Conservation (phyloP, 139 green algal species). For the Chlamydomonas sphaeroides region DNA sequence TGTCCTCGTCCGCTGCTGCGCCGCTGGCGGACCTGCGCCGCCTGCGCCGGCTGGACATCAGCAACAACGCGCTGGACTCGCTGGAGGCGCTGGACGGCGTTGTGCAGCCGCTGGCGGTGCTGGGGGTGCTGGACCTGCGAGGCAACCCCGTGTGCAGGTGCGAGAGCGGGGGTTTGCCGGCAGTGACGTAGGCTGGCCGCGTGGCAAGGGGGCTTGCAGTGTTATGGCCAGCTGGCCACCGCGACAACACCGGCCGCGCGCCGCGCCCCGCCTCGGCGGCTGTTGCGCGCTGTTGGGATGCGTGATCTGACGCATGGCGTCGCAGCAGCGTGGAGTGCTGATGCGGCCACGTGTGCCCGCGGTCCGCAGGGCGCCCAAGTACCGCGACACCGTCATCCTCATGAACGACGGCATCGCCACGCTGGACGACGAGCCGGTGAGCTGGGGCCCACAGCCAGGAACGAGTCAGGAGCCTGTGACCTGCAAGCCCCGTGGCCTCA, state of each 20-base stretch:
- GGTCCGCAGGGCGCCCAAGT: slow-evolving; percentile 36
- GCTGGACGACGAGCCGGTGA: slow-evolving; percentile 48
- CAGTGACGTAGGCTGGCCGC: not conserved
- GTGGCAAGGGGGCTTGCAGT: too few relatives aligned
- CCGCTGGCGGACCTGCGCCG: not conserved
- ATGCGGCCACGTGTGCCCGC: too few relatives aligned
- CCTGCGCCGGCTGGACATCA: slow-evolving; percentile 42
- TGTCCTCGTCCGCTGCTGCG: not conserved
- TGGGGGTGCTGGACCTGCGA: slow-evolving; percentile 43
- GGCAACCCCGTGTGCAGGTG: slow-evolving; percentile 22
- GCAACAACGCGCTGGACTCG: slow-evolving; percentile 30
- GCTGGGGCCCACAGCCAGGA: too few relatives aligned
- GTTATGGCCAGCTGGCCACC: too few relatives aligned
- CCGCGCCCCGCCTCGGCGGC: too few relatives aligned
- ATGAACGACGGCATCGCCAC: slow-evolving; percentile 43
- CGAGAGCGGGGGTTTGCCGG: too few relatives aligned
- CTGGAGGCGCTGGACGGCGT: slow-evolving; percentile 24
- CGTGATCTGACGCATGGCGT: too few relatives aligned
- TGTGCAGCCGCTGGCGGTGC: not conserved
- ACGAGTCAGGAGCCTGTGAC: too few relatives aligned
- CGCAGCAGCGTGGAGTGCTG: too few relatives aligned
- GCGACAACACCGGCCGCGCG: too few relatives aligned
- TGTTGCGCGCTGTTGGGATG: too few relatives aligned
- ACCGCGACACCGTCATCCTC: slow-evolving; percentile 58
- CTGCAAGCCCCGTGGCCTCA: too few relatives aligned